Percentiles rank a stretch among this genome's conserved stretches.
Evolutionary conservation across 768 basidiomycete species (phyloP).

Genomic region (Fistulinella prunicolor): DNA sequence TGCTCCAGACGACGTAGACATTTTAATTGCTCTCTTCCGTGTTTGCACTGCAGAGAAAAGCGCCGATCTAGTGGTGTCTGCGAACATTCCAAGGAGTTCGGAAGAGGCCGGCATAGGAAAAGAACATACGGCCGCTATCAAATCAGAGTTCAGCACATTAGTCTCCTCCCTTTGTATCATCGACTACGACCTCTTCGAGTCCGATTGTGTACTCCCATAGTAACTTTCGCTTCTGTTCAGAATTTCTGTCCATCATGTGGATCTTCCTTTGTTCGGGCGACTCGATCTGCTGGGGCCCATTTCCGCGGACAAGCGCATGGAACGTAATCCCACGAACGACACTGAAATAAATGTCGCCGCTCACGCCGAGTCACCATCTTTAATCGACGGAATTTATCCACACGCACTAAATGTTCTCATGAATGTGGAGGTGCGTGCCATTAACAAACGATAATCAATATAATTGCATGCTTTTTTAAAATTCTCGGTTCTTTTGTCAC

Average conservation of each 20-base stretch:
- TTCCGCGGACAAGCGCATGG: not conserved
- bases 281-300: not conserved
- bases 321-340: slow-evolving; percentile 5
- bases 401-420: no score
- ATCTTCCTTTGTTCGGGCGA: not conserved
- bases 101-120: slow-evolving; percentile 28
- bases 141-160: slow-evolving; percentile 51
- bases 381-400: no score
- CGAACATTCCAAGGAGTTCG: slow-evolving; percentile 68
- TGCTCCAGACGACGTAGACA: slow-evolving; percentile 62
- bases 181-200: slow-evolving; percentile 66
- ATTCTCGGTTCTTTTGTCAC: no score
- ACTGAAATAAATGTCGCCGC: no score
- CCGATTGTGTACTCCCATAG: not conserved
- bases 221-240: no score
- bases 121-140: slow-evolving; percentile 30
- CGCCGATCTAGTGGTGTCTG: slow-evolving; percentile 81
- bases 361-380: no score
- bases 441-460: no score
- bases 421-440: no score
- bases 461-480: no score
- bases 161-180: slow-evolving; percentile 60
- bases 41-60: slow-evolving; percentile 51
- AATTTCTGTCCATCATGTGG: not conserved
- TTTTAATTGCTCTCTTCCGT: slow-evolving; percentile 81